These are phyloP conservation scores for Eutypella sp. DNA, from an alignment of 2,329 filamentous ascomycete genomes.

Conservation along the genomic window DNA sequence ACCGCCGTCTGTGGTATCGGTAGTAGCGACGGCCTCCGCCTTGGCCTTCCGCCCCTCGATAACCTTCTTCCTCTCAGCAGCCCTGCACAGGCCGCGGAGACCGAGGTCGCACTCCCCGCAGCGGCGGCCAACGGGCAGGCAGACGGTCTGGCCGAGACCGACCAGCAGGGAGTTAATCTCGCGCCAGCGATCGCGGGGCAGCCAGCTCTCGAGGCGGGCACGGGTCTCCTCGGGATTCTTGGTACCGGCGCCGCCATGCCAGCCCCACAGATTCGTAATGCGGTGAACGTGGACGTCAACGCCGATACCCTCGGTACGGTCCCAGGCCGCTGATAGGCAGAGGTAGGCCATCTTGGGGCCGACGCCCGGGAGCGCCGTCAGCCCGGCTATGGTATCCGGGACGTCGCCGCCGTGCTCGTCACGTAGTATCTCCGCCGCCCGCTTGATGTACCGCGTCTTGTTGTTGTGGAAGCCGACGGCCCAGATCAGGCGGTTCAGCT, in stretches of 20 bases:
- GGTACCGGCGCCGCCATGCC: conserved; percentile 80
- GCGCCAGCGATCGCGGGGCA: conserved; percentile 80
- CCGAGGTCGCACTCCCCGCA: conserved; percentile 87
- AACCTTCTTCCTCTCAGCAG: conserved; percentile 62
- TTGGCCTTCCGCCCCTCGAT: conserved; percentile 49
- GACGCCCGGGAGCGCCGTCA: conserved; percentile 77
- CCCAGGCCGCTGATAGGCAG: conserved; percentile 70
- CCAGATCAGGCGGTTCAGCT: conserved; percentile 69
- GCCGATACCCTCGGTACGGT: conserved; percentile 68
- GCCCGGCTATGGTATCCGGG: conserved; percentile 68
- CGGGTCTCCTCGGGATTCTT: conserved; percentile 79
- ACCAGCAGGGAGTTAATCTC: conserved; percentile 90
- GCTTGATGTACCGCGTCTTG: conserved; percentile 81
- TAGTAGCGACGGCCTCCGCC: conserved; percentile 28
- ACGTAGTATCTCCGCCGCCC: conserved; percentile 65
- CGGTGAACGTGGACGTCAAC: conserved; percentile 94
- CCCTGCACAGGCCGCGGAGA: conserved; percentile 68
- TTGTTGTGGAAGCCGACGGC: conserved; percentile 93
- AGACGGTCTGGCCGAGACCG: conserved; percentile 82
- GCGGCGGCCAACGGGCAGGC: conserved; percentile 69
- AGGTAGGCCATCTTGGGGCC: conserved; percentile 95
- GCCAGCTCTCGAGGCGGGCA: conserved; percentile 69
- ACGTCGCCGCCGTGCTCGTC: conserved; percentile 72
- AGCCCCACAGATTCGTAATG: conserved; percentile 91
- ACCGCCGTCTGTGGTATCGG: conserved; percentile 21